Base-by-base conservation (phyloP, 2,329 filamentous ascomycete genomes). In the Dactylellina parvicollis region DNA sequence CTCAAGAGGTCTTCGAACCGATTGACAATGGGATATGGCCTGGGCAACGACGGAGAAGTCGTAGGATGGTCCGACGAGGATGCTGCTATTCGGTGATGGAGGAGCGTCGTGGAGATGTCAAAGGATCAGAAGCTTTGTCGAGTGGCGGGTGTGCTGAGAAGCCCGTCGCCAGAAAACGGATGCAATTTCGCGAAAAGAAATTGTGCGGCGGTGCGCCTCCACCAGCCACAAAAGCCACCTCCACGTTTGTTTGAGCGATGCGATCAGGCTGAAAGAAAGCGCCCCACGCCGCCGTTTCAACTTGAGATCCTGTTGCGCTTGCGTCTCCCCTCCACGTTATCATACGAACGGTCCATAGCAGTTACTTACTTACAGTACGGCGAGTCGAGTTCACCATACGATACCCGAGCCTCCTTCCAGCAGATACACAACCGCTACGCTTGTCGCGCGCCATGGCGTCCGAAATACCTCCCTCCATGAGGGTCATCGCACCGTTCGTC, bases 401-500 rank as follows among this genome's bases (percentile, higher is more conserved):
- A 54, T 18, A 24, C 10, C 4, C 8, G 16, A 32, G 22, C 16
- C 36, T 54, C 16, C 20, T 49, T 38, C 28, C 22, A n/a, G 16
- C 22, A n/a, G 22, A 42, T n/a, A 26, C 40, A 22, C 26, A 18
- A 26, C 16, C 8, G 3, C 10, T 5, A 28, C 46, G 14, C 5
- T 24, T 9, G 26, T 47, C 42, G 60, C 34, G 47, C 50, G 82
- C 67, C 75, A 96, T 96, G 93, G 87, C 91, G 54, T 85, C 86
- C 78, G 83, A 84, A 64, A 83, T 94, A 65, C 92, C 92, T 14
- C 84, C 86, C 32, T 87, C 87, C 79, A 85, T 99, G 78, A 92
- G 90, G 82, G 84, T 89, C 80, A 88, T 96, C 79, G 88, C 88
- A 76, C 91, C 92, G 73, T 97, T 96, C 81, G 89, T 93, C 75